Base-by-base conservation (phyloP, 2,329 filamentous ascomycete species). In the Nemania sp. region DNA sequence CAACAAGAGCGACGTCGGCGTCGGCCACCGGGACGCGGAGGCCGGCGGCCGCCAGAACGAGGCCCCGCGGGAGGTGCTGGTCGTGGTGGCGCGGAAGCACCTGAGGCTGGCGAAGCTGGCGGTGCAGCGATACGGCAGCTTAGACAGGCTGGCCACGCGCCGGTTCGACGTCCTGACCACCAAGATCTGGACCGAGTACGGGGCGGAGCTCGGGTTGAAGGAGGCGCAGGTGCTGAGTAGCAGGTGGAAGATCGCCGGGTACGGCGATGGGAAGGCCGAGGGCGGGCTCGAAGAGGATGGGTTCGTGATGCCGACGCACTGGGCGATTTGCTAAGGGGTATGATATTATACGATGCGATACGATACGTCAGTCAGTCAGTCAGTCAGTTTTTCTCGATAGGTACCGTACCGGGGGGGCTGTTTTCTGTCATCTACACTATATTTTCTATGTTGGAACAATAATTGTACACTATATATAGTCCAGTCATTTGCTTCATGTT, bases 171-270 rank as follows among this genome's bases (percentile, higher is more conserved):
- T 20, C 10, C 46, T 61, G 12, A 64, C 61, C 17, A 40, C 4
- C 3, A 57, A 54, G 42, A 54, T 64, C 20, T 61, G 61, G 61
- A 51, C 37, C 15, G 58, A 61, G 46, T 64, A 58, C 15, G 51
- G 58, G 5, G 2, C n/a, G 21, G 61, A 64, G 46, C 12, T 64
- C 20, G 58, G 58, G 61, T 11, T 61, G 45, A 61, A 52, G 34
- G 61, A 64, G 2, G 61, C 61, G 15, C n/a, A 52, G 11, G 57
- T 58, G 5, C 61, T 64, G 7, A 64, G 61, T 21, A 11, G 11
- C 0, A 58, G 56, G 61, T 64, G 61, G 61, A 61, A 64, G 39
- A 58, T 64, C 21, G 5, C 39, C 4, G 61, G 61, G 17, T 64
- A 25, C 37, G 54, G 45, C 17, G 17, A 48, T 20, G 61, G 61